Evolutionary conservation across 2,329 filamentous ascomycete species (phyloP).

Genomic region (Pestalotiopsis fici): DNA sequence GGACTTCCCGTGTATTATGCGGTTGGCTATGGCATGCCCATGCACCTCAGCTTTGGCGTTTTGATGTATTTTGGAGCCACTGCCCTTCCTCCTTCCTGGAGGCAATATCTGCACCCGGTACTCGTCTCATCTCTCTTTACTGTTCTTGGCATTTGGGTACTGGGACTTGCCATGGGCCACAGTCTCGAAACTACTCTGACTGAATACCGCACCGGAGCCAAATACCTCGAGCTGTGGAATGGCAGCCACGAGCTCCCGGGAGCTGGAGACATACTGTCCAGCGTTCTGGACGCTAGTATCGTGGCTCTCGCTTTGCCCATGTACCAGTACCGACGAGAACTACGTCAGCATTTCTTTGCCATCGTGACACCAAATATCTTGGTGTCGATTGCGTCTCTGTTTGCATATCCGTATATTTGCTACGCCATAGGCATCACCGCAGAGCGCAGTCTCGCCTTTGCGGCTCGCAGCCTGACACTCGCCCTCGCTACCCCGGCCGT

Average conservation of each 20-base stretch:
- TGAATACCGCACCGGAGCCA: conserved; percentile 52
- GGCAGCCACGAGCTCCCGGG: conserved; percentile 42
- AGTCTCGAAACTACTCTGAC: conserved; percentile 40
- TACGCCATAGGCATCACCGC: conserved; percentile 55
- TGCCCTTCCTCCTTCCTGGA: conserved; percentile 48
- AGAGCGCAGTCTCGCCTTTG: conserved; percentile 54
- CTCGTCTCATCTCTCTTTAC: conserved; percentile 55
- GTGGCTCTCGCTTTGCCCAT: conserved; percentile 61
- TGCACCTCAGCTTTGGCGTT: conserved; percentile 47
- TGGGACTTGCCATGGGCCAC: conserved; percentile 46
- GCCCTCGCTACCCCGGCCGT: conserved; percentile 61
- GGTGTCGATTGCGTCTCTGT: conserved; percentile 54
- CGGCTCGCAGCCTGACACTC: conserved; percentile 57
- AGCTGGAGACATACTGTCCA: conserved; percentile 57
- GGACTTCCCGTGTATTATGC: conserved; percentile 58
- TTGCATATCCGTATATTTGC: conserved; percentile 59
- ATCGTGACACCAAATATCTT: conserved; percentile 55
- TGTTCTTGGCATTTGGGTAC: conserved; percentile 53
- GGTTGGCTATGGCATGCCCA: conserved; percentile 51
- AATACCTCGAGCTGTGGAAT: conserved; percentile 54
- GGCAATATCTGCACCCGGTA: conserved; percentile 58
- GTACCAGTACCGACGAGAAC: conserved; percentile 60
- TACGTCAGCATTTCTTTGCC: conserved; percentile 51
- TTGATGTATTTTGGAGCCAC: conserved; percentile 53
- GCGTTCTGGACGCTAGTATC: conserved; percentile 58